Conservation (phyloP, 768 basidiomycete species). For the Mycena belliarum region DNA sequence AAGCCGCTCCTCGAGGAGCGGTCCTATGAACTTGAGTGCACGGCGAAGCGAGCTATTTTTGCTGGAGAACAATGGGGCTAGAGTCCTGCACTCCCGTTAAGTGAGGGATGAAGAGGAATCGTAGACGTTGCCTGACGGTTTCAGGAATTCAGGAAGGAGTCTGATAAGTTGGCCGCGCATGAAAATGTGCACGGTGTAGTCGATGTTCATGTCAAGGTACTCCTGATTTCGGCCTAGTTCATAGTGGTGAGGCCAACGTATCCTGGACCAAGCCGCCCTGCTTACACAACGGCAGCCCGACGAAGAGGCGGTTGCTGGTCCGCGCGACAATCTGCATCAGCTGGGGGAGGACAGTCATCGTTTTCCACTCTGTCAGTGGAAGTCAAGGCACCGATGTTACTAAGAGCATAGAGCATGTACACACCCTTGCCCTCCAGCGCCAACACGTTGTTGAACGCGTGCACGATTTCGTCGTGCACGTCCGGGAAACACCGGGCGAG, state of each 20-base stretch:
- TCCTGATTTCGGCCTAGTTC: neutral
- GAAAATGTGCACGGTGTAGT: neutral
- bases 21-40: slow-evolving; percentile 23
- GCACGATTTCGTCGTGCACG: neutral
- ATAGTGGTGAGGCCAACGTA: neutral
- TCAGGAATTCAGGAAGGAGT: too few relatives aligned
- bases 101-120: neutral
- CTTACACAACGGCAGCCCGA: slow-evolving; percentile 5
- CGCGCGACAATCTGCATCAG: neutral
- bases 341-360: neutral
- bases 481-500: neutral
- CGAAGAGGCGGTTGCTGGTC: too few relatives aligned
- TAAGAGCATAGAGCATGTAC: neutral
- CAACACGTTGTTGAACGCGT: neutral
- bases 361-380: neutral
- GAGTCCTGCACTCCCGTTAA: neutral
- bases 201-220: neutral
- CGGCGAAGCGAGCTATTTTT: neutral
- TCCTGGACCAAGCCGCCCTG: neutral
- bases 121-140: too few relatives aligned
- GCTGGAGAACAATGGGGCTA: neutral
- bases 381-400: neutral
- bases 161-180: neutral
- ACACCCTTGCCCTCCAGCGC: neutral
- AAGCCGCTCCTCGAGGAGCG: slow-evolving; percentile 32